A percentile compares a stretch with the other conserved stretches of the same genome.
Evolutionary conservation across 352 stramenopile species (phyloP).

Genomic region (Elongisporangium undulatum): DNA sequence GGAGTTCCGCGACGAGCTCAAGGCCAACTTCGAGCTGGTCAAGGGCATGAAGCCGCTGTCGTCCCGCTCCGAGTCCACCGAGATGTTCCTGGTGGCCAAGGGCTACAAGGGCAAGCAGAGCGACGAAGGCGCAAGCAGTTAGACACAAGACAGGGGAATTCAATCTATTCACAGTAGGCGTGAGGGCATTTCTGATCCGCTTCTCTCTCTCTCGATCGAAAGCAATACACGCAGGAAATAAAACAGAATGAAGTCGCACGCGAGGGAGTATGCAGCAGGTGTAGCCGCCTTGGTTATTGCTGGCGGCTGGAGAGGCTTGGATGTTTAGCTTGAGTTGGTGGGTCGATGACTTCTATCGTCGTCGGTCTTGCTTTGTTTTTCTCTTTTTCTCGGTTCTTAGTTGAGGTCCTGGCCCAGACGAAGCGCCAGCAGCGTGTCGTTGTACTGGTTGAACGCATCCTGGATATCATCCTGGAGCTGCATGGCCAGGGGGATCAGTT

Average conservation of each 20-base stretch:
- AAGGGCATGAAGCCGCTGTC: conserved; percentile 82
- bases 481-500: conserved; percentile 86
- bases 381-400: conserved; percentile 24
- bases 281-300: conserved; percentile 5
- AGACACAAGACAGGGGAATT: neutral
- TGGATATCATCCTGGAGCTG: conserved; percentile 90
- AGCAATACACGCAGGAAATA: conserved; percentile 13
- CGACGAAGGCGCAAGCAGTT: neutral
- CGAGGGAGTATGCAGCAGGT: conserved; percentile 4
- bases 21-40: conserved; percentile 55
- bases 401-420: conserved; percentile 82
- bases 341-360: conserved; percentile 3
- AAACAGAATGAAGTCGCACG: conserved; percentile 14
- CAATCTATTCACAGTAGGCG: conserved; percentile 29
- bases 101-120: conserved; percentile 35
- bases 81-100: conserved; percentile 84
- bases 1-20: conserved; percentile 72
- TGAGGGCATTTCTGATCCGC: conserved; percentile 9
- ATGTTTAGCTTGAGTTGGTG: neutral
- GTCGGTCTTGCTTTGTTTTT: conserved; percentile 4
- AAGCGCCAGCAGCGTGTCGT: conserved; percentile 84
- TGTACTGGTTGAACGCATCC: conserved; percentile 90
- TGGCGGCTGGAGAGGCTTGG: neutral
- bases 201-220: conserved; percentile 22
- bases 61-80: conserved; percentile 74